Evolutionary conservation across 2,329 filamentous ascomycete genomes (phyloP).

Genomic region (Colletotrichum somersetense): DNA sequence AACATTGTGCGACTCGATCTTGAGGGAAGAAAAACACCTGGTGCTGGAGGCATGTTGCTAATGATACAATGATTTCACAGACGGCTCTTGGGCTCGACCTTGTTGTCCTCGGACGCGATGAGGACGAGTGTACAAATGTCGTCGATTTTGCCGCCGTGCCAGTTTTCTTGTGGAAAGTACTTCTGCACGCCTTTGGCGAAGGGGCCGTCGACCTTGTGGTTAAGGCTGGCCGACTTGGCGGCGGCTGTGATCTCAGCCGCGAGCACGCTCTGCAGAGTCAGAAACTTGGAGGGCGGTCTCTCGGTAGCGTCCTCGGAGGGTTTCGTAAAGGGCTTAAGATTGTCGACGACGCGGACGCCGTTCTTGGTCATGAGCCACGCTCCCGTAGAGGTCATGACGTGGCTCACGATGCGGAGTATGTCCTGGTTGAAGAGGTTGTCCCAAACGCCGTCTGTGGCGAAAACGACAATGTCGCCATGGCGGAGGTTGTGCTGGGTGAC

Average conservation of each 20-base stretch:
- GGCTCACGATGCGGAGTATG: constrained; percentile 82
- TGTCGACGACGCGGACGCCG: constrained; percentile 71
- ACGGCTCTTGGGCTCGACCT: constrained; percentile 47
- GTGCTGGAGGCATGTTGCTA: neutral
- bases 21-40: neutral
- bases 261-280: constrained; percentile 80
- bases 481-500: constrained; percentile 81
- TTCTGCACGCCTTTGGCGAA: constrained; percentile 96
- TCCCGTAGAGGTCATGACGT: constrained; percentile 78
- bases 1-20: constrained; percentile 1
- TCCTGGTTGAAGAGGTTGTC: constrained; percentile 96
- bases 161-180: constrained; percentile 87
- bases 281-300: constrained; percentile 42
- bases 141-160: constrained; percentile 93
- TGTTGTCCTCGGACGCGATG: constrained; percentile 76
- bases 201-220: constrained; percentile 86
- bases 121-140: constrained; percentile 92
- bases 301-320: constrained; percentile 50
- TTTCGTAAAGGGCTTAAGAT: constrained; percentile 67
- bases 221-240: constrained; percentile 86
- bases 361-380: constrained; percentile 78
- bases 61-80: constrained; percentile 44
- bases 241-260: constrained; percentile 84
- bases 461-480: constrained; percentile 93
- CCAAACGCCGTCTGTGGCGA: constrained; percentile 95